Base-by-base conservation (phyloP, 2,329 filamentous ascomycete species). In the Lasiodiplodia citricola region DNA sequence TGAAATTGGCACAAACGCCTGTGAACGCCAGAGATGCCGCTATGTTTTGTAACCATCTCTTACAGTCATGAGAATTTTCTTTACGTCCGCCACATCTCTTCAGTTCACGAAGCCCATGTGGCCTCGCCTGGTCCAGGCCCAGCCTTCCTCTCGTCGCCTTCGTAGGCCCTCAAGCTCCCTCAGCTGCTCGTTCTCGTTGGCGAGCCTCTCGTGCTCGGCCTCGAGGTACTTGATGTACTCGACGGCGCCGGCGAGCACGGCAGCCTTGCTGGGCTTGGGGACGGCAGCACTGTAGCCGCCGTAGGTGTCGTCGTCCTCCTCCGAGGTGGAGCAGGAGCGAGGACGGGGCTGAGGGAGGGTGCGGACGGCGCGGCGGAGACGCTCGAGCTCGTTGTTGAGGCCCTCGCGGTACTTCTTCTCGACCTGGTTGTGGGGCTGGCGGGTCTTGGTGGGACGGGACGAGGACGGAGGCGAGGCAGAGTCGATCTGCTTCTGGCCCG, bases 371-470 rank as follows among this genome's bases (percentile, higher is more conserved):
- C 71, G 69, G 23, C 75, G 69, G 21, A 78, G 66, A n/a, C 75
- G 72, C 67, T 78, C 76, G 55, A 78, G 73, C 50, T 77, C 75
- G 2, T 73, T 72, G 47, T 78, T 78, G 28, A 78, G 72, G 18
- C 76, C 76, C 58, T 76, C 73, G 52, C 75, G 75, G 69, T 76
- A 76, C 68, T 76, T 76, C 68, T 74, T 73, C 69, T 76, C 75
- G 55, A 79, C 76, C 66, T 79, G 77, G 63, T 79, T 79, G 72
- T 79, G 77, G 14, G 78, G 78, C n/a, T 72, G 73, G 70, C 69
- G 72, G 23, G 69, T 68, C 58, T 68, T 64, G 67, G 25, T 50
- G 69, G 25, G 31, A 52, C n/a, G 72, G 69, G 51, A 66, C 18
- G 68, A 68, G 28, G 68, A 37, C 18, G 67, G 62, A 38, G 57